Base-by-base conservation (phyloP, 352 stramenopile species). In the Thalassiosira ordinaria region DNA sequence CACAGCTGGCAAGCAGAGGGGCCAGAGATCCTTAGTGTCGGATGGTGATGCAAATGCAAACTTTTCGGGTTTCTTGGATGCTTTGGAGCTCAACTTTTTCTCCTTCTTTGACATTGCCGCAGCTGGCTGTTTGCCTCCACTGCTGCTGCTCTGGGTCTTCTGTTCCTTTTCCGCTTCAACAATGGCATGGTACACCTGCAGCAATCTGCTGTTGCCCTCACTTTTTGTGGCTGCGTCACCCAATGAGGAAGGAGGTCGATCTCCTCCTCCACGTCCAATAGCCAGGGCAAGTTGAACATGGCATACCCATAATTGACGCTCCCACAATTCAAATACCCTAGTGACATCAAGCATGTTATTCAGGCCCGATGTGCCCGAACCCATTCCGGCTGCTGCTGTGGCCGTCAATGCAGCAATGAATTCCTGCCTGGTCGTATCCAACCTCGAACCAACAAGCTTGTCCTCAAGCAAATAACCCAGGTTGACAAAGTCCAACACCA, bases 391-490 rank as follows among this genome's bases (percentile, higher is more conserved):
- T 7, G 6, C 20, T n/a, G 5, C 46, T 47, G 11, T 35, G 44
- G 24, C 9, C 14, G 13, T 27, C 4, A 26, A 11, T 1, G 26
- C 11, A 29, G 52, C 46, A 29, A n/a, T 26, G 13, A 41, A 37
- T 29, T 67, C 52, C 51, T 52, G n/a, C 39, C 2, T 24, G 1
- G 22, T 22, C 31, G 56, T 4, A 14, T 44, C 27, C 18, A 75
- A 37, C 11, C 53, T 24, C 7, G 55, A 44, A 59, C 55, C 20
- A 11, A 68, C 44, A 8, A 89, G 53, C 11, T 79, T 78, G 53
- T 80, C 62, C 65, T 91, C 73, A 7, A 91, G 63, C 16, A 68
- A 14, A 31, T 82, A 69, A n/a, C 78, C 78, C n/a, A 89, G 56
- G 16, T 79, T 71, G 26, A 88, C 41, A 44, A 90, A 81, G 7